Base-by-base conservation (phyloP, 2,329 filamentous ascomycete species). In the Colletotrichum sp. region DNA sequence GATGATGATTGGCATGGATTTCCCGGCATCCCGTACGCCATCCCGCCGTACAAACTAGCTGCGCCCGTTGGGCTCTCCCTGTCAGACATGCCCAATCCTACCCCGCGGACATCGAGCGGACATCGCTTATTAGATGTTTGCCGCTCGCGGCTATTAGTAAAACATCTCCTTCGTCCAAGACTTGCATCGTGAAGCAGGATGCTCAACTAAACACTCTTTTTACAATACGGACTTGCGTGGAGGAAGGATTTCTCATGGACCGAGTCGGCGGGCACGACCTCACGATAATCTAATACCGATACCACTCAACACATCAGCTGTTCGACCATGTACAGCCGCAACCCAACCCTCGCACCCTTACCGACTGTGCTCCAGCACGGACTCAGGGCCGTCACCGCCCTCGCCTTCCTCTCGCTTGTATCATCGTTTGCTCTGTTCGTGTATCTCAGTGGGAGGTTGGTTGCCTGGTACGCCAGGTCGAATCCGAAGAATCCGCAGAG, bases 341-440 rank as follows among this genome's bases (percentile, higher is more conserved):
- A 12, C 59, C 34, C 76, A 49, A 83, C 81, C 25, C 80, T 87
- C 29, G 78, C 80, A 6, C 84, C 85, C 6, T 79, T 87, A 30
- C 83, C 84, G 6, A 72, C 78, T 6, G 81, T 82, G 27, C 81
- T 86, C n/a, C 80, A 78, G 16, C 78, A 81, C 49, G 85, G 85
- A 19, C 82, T 86, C 19, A 80, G 82, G 8, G 84, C 84, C 19
- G 82, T 87, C n/a, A 79, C 81, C 62, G 78, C 80, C 32, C 82
- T 85, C 66, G 83, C 82, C 55, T 80, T 83, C 44, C 69, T 83
- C 11, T 86, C 85, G 12, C 85, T 86, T 75, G 36, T 85, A n/a
- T 78, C 84, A 4, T 81, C 81, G 3, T 61, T 81, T 5, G 71
- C 77, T 8, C 79, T 86, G 3, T 82, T 86, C 36, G n/a, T 80